phyloP scores from a whole-genome alignment of 805 yeast genomes.

The Sugiyamaella smithiae region DNA sequence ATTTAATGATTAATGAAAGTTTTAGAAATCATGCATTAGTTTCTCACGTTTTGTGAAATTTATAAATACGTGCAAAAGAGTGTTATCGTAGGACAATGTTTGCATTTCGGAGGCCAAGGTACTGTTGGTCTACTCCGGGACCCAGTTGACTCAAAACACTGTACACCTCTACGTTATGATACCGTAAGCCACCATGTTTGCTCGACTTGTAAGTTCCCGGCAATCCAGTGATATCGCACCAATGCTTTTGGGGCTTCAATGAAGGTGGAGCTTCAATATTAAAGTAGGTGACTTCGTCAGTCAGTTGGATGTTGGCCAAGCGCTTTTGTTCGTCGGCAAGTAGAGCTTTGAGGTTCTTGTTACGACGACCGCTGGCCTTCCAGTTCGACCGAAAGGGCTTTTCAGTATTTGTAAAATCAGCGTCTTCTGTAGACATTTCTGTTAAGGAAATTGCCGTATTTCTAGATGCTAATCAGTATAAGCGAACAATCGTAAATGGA shows the following conservation, averaged over 20 bases:
- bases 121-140: constrained; percentile 92
- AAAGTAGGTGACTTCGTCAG: constrained; percentile 56
- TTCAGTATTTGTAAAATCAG: constrained; percentile 26
- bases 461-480: too few relatives aligned
- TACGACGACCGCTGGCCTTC: constrained; percentile 55
- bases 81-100: constrained; percentile 68
- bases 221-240: constrained; percentile 92
- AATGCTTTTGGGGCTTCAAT: constrained; percentile 70
- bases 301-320: constrained; percentile 35
- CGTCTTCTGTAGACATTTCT: constrained; percentile 20
- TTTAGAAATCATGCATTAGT: too few relatives aligned
- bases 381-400: constrained; percentile 57
- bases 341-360: constrained; percentile 71
- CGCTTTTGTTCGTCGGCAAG: constrained; percentile 76
- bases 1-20: background rate
- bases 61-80: background rate
- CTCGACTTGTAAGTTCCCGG: constrained; percentile 75
- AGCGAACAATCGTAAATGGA: too few relatives aligned
- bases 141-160: constrained; percentile 73
- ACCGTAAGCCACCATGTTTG: constrained; percentile 63
- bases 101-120: constrained; percentile 81
- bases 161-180: constrained; percentile 79
- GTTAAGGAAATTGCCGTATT: too few relatives aligned
- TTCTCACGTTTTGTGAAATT: too few relatives aligned
- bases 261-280: constrained; percentile 85